A percentile compares a stretch with the other conserved stretches of the same genome.
Conservation (phyloP, 345 rosid species). For the Crucihimalaya himalaica region DNA sequence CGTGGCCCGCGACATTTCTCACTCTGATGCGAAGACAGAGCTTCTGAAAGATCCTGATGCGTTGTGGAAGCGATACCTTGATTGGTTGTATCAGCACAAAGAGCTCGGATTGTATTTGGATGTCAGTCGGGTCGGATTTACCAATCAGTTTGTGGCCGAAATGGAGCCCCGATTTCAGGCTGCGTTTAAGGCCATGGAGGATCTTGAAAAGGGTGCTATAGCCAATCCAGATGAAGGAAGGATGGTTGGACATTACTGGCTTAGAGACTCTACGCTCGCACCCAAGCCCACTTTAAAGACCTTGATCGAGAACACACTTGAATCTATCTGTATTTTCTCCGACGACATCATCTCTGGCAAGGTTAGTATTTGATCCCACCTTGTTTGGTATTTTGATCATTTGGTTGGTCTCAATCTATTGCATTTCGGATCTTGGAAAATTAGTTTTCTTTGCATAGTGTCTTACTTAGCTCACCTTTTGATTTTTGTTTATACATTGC, state of each 20-base stretch:
- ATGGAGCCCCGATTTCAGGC: conserved; percentile 76
- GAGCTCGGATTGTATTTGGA: conserved; percentile 83
- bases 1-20: conserved; percentile 59
- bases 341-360: conserved; percentile 75
- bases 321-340: conserved; percentile 66
- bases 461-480: conserved; percentile 1
- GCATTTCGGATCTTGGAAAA: conserved; percentile 4
- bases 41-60: conserved; percentile 63
- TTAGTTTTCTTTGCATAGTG: neutral
- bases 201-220: conserved; percentile 86
- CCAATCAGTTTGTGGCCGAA: conserved; percentile 68
- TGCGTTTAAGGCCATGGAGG: conserved; percentile 82
- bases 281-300: conserved; percentile 58
- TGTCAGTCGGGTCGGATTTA: conserved; percentile 89
- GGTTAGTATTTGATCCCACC: conserved; percentile 49
- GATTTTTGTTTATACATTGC: conserved; percentile 34
- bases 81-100: conserved; percentile 92
- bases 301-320: conserved; percentile 75
- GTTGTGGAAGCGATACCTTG: conserved; percentile 85
- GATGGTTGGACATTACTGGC: conserved; percentile 99
- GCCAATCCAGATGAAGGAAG: conserved; percentile 97
- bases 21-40: conserved; percentile 48
- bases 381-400: conserved; percentile 5
- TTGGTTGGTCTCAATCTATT: neutral
- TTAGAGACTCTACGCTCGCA: conserved; percentile 70